Evolutionary conservation across 1,284 basidiomycete genomes (phyloP), one percentile per base, ranked within the genome.

Genomic region (Puccinia coronata): DNA sequence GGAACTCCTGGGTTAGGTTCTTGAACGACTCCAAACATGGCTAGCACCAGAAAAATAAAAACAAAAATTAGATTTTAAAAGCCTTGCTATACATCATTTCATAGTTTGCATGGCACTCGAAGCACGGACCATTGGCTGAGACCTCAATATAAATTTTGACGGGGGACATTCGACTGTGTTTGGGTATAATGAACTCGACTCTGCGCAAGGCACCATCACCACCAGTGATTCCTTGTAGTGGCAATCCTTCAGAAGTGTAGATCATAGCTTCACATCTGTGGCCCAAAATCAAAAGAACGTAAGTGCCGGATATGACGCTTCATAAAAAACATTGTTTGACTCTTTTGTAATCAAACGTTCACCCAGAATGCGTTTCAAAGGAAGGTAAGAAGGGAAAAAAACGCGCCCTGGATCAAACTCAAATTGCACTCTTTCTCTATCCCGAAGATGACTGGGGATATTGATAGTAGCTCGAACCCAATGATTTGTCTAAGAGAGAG

Each of bases 391-490:
- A n/a, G 43, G 4, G 53, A 12, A 18, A 39, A 3, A 65, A 86
- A 95, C 95, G 83, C 93, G 95, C 65, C 92, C 92, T 25, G 93
- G 93, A 87, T 98, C 96, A 84, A 97, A 97, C 87, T 98, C 95
- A 85, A 98, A 91, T 87, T 96, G 95, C 18, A 97, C 91, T 5
- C 92, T 91, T 84, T 96, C 94, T 84, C 96, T 94, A 82, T 93
- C 89, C 67, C 90, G 87, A 89, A 91, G 95, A 78, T 91, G 90
- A 9, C 89, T 86, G 0, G 95, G 95, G 49, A 97, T 91, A 23
- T 88, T 90, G 0, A 97, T 85, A 20, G 90, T 90, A 70, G 96
- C 91, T 84, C 94, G 94, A 90, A 92, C 95, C 95, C 95, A 96
- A 86, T 97, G 94, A 84, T 96, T 96, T 31, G 49, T 49, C 55